These are phyloP conservation scores for Torulaspora indica DNA, from an alignment of 805 yeast species.

Conservation along the genomic window DNA sequence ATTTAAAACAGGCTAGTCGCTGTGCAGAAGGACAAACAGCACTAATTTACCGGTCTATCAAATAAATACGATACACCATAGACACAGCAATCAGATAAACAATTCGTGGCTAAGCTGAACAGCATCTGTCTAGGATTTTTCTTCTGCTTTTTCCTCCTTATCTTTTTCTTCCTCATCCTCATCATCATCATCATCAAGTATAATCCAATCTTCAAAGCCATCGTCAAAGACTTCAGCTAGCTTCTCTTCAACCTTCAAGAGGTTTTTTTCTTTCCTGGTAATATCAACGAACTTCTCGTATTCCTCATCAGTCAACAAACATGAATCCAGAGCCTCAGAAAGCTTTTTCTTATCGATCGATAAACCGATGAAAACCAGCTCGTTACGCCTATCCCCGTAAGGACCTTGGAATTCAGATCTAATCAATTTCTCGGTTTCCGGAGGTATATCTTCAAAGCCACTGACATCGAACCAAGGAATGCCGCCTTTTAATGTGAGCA, in stretches of 20 bases:
- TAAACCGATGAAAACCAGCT: constrained; percentile 44
- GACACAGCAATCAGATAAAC: not conserved
- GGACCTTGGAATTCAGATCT: constrained; percentile 39
- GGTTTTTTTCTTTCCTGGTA: constrained; percentile 29
- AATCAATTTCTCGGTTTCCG: constrained; percentile 33
- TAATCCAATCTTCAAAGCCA: constrained; percentile 44
- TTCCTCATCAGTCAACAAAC: constrained; percentile 42
- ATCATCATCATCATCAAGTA: constrained; percentile 15
- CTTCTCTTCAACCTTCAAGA: constrained; percentile 34
- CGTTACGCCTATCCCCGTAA: constrained; percentile 44
- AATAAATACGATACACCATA: no score
- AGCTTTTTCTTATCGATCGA: constrained; percentile 33
- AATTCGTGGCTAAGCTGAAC: not conserved
- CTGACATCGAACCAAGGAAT: constrained; percentile 42
- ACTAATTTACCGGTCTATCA: no score
- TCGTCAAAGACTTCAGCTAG: constrained; percentile 36
- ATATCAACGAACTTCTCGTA: constrained; percentile 30
- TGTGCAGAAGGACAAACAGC: no score
- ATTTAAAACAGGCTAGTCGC: no score
- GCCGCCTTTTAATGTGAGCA: constrained; percentile 41
- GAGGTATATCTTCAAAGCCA: constrained; percentile 36
- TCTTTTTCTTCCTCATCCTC: constrained; percentile 7
- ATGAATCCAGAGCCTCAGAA: constrained; percentile 35
- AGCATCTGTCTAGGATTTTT: not conserved
- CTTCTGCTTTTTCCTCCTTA: constrained; percentile 3